These are phyloP conservation scores for Senna siamea DNA, from an alignment of 306 rosid genomes.

Conservation along the genomic window DNA sequence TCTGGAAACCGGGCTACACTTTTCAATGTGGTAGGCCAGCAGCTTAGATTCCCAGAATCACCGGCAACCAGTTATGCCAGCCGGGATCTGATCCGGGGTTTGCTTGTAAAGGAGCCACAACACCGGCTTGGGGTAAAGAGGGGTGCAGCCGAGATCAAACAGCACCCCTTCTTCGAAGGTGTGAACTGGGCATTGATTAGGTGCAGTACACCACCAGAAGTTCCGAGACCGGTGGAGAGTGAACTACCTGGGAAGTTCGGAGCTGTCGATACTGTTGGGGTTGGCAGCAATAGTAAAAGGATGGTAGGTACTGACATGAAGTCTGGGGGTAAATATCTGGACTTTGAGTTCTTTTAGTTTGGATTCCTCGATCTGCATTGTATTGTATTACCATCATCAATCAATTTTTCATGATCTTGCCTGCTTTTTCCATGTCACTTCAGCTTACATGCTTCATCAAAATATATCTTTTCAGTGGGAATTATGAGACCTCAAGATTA, in stretches of 20 bases:
- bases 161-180: slow-evolving; percentile 92
- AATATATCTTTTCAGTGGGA: too few species aligned
- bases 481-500: too few species aligned
- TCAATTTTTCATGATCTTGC: too few species aligned
- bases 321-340: slow-evolving; percentile 90
- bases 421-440: too few species aligned
- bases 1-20: slow-evolving; percentile 93
- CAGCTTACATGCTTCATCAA: too few species aligned
- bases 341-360: slow-evolving; percentile 92
- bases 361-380: slow-evolving; percentile 44
- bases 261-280: too few species aligned
- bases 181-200: slow-evolving; percentile 94
- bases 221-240: slow-evolving; percentile 76
- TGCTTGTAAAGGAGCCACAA: slow-evolving; percentile 92
- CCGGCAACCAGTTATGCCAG: slow-evolving; percentile 80
- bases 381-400: slow-evolving; percentile 47
- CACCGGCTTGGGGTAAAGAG: slow-evolving; percentile 87
- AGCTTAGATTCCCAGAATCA: slow-evolving; percentile 76
- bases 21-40: slow-evolving; percentile 96
- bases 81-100: slow-evolving; percentile 81
- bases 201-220: slow-evolving; percentile 93
- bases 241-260: too few species aligned
- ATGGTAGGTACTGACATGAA: slow-evolving; percentile 67
- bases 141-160: too few species aligned
- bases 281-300: slow-evolving; percentile 71